Base-by-base conservation (phyloP, 2,329 filamentous ascomycete genomes). In the Apiospora marii region DNA sequence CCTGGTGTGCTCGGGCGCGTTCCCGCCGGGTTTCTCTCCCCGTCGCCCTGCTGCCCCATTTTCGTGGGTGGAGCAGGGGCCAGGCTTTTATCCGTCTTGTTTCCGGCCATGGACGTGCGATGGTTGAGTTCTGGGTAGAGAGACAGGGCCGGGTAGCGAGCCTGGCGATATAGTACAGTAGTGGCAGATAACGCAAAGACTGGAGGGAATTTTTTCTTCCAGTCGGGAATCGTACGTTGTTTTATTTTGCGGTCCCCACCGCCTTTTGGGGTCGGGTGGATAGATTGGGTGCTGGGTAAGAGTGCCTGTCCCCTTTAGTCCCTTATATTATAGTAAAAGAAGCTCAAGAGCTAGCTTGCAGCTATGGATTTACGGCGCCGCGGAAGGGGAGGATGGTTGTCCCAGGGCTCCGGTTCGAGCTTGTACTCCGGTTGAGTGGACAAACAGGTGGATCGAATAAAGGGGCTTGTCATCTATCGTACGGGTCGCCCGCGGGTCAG, bases 331-430 rank as follows among this genome's bases (percentile, higher is more conserved):
- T 61, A 37, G 4, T 13, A 24, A n/a, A 51, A 34, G 30, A 37
- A 14, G 27, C 51, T 30, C 51, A 13, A 19, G 16, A 51, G 1
- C 3, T 16, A 22, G 53, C 53, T 30, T 2, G 16, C 27, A 37
- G 27, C 27, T 37, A 8, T 37, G 53, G 30, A 19, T 58, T 34
- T 58, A 19, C 51, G 51, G 16, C 53, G 53, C 53, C 53, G 53
- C 53, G 53, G 51, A 58, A 58, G 16, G 51, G 51, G 27, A 58
- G 14, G 14, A 61, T 37, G 30, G 16, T 19, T 61, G 53, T 61
- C 53, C 53, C 53, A 61, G 53, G 34, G 53, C 30, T 61, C 53
- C 53, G 53, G 53, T 61, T 61, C 53, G 53, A 61, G 30, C 53
- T 61, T 34, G 53, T 61, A 22, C 19, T 61, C 53, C 53, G 53